Evolutionary conservation across 2,329 filamentous ascomycete genomes (phyloP).

Genomic region (Botryotinia calthae): DNA sequence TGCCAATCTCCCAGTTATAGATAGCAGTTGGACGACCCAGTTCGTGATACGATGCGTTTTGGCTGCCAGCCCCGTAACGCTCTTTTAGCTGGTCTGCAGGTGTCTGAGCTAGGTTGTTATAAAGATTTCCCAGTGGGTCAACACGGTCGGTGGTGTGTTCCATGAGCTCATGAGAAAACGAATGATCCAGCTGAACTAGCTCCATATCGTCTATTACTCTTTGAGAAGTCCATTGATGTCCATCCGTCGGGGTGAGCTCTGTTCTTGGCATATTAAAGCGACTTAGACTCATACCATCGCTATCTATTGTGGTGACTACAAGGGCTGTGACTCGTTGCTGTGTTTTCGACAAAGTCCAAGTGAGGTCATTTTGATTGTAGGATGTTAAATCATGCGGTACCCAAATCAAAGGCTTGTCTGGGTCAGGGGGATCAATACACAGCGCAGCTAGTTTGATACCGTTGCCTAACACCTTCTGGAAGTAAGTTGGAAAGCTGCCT

Average conservation of each 20-base stretch:
- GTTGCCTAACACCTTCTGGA: neutral
- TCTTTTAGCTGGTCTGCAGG: neutral
- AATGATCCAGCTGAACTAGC: neutral
- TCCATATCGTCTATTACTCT: neutral
- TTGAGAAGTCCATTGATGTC: neutral
- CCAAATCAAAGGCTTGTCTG: neutral
- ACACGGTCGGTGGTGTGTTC: neutral
- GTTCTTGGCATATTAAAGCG: neutral
- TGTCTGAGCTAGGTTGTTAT: neutral
- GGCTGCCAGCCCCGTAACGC: neutral
- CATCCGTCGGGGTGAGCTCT: neutral
- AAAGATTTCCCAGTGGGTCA: neutral
- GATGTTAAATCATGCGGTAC: neutral
- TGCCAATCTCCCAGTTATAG: constrained; percentile 39
- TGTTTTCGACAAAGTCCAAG: neutral
- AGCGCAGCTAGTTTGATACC: neutral
- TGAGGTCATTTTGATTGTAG: neutral
- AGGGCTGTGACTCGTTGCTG: neutral
- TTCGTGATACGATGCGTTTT: constrained; percentile 26
- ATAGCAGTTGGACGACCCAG: constrained; percentile 29
- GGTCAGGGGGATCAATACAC: neutral
- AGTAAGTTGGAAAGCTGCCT: neutral
- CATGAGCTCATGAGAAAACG: neutral
- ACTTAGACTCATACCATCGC: neutral
- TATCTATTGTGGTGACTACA: neutral